Percentiles rank a stretch among this genome's conserved stretches.
These are phyloP conservation scores for Sordariomycetes sp. DNA, from an alignment of 2,329 filamentous ascomycete species.

Conservation along the genomic window DNA sequence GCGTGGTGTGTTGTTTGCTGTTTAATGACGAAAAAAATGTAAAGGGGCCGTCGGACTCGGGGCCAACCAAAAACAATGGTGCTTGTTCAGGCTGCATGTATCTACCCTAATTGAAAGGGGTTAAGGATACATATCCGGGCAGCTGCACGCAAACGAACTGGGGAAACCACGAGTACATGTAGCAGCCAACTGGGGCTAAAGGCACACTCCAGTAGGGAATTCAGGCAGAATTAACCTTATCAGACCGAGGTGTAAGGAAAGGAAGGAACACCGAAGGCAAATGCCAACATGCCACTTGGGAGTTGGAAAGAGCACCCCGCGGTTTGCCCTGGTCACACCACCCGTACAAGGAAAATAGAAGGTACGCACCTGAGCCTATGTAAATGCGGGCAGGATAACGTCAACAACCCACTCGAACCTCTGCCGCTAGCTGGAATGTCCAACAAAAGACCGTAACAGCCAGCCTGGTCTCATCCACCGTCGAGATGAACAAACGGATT, in stretches of 20 bases:
- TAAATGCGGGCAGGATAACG: neutral
- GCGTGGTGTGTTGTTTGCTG: neutral
- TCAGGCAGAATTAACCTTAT: neutral
- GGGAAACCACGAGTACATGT: neutral
- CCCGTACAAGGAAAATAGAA: neutral
- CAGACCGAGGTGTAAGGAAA: neutral
- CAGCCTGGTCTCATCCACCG: too few relatives aligned
- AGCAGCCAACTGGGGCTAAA: neutral
- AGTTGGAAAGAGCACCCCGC: neutral
- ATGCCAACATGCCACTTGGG: neutral
- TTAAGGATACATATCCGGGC: neutral
- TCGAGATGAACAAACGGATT: too few relatives aligned
- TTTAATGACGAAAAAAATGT: neutral
- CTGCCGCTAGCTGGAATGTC: neutral
- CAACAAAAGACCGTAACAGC: neutral
- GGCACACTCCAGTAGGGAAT: neutral
- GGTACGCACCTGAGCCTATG: neutral
- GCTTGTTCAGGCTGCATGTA: neutral
- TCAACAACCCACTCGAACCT: neutral
- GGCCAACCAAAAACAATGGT: neutral
- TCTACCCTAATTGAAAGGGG: neutral
- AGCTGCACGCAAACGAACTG: neutral
- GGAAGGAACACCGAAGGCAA: neutral
- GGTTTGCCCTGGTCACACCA: neutral
- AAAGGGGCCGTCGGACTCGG: neutral